Evolutionary conservation across 192 early-diverging fungal genomes (phyloP).

Genomic region (Rhizophagus clarus): DNA sequence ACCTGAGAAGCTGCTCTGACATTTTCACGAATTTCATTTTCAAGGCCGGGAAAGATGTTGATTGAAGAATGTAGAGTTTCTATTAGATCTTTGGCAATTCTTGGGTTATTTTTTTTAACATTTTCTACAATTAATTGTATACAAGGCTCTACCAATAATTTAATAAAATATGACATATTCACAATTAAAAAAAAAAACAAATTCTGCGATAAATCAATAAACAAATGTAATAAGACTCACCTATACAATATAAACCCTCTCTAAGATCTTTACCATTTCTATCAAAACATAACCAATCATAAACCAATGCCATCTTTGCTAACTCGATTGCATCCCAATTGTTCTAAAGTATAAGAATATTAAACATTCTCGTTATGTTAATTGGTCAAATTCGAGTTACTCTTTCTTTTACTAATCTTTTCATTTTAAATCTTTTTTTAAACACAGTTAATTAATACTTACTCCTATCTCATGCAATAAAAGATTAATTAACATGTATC

Average conservation of each 20-base stretch:
- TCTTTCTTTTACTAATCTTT: no score
- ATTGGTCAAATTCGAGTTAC: not conserved
- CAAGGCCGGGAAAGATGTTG: not conserved
- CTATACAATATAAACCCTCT: not conserved
- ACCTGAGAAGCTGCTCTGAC: not conserved
- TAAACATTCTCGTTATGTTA: no score
- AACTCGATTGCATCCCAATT: not conserved
- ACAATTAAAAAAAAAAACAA: not conserved
- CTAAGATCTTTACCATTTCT: not conserved
- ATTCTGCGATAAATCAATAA: not conserved
- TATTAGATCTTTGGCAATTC: not conserved
- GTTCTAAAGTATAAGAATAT: not conserved
- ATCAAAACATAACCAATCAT: slow-evolving; percentile 14
- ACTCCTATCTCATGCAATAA: not conserved
- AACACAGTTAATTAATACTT: not conserved
- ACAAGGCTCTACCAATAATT: not conserved
- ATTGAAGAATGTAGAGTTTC: not conserved
- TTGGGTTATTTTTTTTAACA: not conserved
- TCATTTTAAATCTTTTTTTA: not conserved
- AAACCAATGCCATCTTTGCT: not conserved
- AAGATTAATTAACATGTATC: not conserved
- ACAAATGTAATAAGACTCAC: not conserved
- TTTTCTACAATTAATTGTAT: not conserved
- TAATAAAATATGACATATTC: not conserved
- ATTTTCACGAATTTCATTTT: slow-evolving; percentile 18